These are phyloP conservation scores for Crithidia sp. DNA, from an alignment of 208 protist species.

Conservation along the genomic window DNA sequence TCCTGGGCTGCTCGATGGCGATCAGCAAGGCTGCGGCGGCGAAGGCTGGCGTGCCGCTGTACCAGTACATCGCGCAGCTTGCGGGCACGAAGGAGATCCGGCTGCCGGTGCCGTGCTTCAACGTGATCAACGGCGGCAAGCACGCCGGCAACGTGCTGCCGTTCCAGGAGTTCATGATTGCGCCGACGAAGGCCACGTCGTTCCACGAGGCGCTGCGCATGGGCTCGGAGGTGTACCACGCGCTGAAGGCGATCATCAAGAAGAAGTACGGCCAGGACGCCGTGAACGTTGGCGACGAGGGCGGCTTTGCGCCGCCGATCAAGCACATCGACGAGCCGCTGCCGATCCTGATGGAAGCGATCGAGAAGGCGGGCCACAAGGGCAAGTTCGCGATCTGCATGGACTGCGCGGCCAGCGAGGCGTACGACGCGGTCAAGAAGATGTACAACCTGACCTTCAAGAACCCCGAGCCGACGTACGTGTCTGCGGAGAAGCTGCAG, in stretches of 20 bases:
- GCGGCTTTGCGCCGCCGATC: conserved; percentile 98
- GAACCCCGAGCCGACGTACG: conserved; percentile 74
- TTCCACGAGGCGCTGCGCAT: conserved; percentile 97
- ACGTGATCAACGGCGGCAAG: conserved; percentile 99
- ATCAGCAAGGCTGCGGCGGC: conserved; percentile 96
- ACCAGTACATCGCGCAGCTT: conserved; percentile 95
- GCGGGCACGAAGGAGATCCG: conserved; percentile 85
- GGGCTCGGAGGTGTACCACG: conserved; percentile 98
- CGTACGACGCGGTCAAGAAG: conserved; percentile 93
- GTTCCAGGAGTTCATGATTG: conserved; percentile 99
- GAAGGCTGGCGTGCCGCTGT: conserved; percentile 92
- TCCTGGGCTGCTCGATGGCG: conserved; percentile 98
- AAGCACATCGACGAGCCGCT: conserved; percentile 96
- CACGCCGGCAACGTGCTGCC: conserved; percentile 97
- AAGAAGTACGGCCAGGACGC: conserved; percentile 96
- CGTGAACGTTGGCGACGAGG: conserved; percentile 98
- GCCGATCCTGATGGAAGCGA: conserved; percentile 96
- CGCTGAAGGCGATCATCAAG: conserved; percentile 97
- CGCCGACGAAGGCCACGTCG: conserved; percentile 92
- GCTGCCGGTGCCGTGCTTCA: conserved; percentile 97
- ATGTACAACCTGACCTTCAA: conserved; percentile 99
- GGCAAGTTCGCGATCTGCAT: conserved; percentile 98
- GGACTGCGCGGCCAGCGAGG: conserved; percentile 99
- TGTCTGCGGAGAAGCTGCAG: conserved; percentile 82
- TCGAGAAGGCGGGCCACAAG: conserved; percentile 95